Percentiles rank a stretch among this genome's conserved stretches.
Evolutionary conservation across 2,329 filamentous ascomycete species (phyloP).

Genomic region (Eutypella sp.): DNA sequence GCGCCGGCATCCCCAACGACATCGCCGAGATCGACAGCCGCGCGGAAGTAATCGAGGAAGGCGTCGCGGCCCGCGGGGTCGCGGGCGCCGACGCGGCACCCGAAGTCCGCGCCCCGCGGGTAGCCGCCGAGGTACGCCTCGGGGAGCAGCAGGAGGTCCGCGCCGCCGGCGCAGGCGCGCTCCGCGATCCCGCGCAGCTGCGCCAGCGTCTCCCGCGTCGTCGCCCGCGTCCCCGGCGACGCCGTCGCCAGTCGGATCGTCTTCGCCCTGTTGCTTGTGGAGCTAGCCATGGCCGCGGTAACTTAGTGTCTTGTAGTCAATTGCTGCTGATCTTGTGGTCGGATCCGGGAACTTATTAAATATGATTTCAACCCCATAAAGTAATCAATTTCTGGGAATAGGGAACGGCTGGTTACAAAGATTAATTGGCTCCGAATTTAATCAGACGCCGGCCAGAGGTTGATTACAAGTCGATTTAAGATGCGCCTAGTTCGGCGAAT

Average conservation of each 20-base stretch:
- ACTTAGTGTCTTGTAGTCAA: too few relatives aligned
- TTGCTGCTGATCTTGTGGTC: too few relatives aligned
- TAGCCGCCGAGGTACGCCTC: slow-evolving; percentile 93
- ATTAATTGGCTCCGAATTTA: too few relatives aligned
- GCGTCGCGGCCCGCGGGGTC: slow-evolving; percentile 71
- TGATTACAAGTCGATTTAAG: too few relatives aligned
- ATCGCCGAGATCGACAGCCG: slow-evolving; percentile 79
- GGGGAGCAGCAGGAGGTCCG: slow-evolving; percentile 77
- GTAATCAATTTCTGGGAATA: too few relatives aligned
- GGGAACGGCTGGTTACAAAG: too few relatives aligned
- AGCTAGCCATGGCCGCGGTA: too few relatives aligned
- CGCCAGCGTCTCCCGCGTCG: slow-evolving; percentile 55
- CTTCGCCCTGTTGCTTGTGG: too few relatives aligned
- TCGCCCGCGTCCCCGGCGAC: slow-evolving; percentile 47
- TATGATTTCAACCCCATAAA: too few relatives aligned
- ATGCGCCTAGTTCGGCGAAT: too few relatives aligned
- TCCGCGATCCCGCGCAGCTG: slow-evolving; percentile 60
- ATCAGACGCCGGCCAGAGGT: too few relatives aligned
- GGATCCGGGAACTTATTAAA: too few relatives aligned
- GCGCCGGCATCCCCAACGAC: slow-evolving; percentile 53
- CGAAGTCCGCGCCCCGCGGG: slow-evolving; percentile 75
- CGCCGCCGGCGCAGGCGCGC: slow-evolving; percentile 50
- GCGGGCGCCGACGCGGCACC: slow-evolving; percentile 67
- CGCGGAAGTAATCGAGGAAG: slow-evolving; percentile 73
- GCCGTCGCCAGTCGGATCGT: slow-evolving; percentile 50